Base-by-base conservation (phyloP, 192 early-diverging fungal species). In the Gaertneriomyces sp. region DNA sequence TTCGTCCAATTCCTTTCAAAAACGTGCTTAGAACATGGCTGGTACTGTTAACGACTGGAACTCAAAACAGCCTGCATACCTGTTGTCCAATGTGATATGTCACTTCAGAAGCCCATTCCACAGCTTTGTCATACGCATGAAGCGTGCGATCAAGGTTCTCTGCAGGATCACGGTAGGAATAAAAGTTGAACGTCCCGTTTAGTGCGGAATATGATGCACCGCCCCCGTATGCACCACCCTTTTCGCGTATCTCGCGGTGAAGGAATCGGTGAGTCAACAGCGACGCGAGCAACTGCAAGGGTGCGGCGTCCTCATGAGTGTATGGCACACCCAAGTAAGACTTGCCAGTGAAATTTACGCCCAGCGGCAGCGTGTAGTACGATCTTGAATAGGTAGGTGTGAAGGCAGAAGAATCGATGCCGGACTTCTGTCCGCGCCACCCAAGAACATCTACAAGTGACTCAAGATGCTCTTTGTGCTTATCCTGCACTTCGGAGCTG, bases 231-330 rank as follows among this genome's bases (percentile, higher is more conserved):
- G 95, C 95, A 38, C 95, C 95, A 69, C 93, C 93, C 81, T 91
- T 93, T 69, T 98, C 95, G 67, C 95, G 88, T 53, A 98, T 90
- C 76, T 98, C 95, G 49, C 93, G 91, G 74, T 98, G 95, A n/a
- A 98, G 74, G 74, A 82, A 95, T 64, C 91, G 80, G 63, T 86
- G 82, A 14, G 91, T 93, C 80, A 96, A 82, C 38, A 96, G 76
- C 8, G 90, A 91, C 3, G 90, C 85, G 20, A 96, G 71, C 55
- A 89, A 76, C 72, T 91, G 91, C 42, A 94, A 81, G 58, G 82
- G 84, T 45, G 89, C 81, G 25, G 89, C 85, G 72, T 96, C 93
- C 0, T 77, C 65, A 68, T 95, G 91, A 33, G 81, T 89, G 64
- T 93, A 96, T 33, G 94, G 92, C 0, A 95, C 91, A 17, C 88